These are phyloP conservation scores for Geotrichum siamense DNA, from an alignment of 1,139 yeast genomes.

Conservation along the genomic window DNA sequence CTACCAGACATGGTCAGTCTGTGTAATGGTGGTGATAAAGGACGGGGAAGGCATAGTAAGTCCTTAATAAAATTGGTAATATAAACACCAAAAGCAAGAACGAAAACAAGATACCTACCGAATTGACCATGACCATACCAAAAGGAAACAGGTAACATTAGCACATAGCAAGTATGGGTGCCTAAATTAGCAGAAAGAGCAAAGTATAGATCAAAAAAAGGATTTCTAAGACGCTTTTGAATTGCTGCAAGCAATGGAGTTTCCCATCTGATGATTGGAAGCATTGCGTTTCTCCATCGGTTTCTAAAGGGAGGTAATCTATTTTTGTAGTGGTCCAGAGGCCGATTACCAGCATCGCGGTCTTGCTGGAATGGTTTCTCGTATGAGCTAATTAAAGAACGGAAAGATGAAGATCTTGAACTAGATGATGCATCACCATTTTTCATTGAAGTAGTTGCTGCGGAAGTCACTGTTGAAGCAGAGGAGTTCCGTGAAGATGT, in stretches of 20 bases:
- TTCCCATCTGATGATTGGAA: slow-evolving; percentile 61
- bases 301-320: slow-evolving; percentile 56
- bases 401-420: slow-evolving; percentile 25
- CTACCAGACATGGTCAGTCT: slow-evolving; percentile 83
- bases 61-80: slow-evolving; percentile 75
- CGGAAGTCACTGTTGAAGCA: slow-evolving; percentile 11
- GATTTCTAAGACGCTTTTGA: slow-evolving; percentile 48
- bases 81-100: slow-evolving; percentile 80
- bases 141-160: slow-evolving; percentile 75
- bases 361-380: slow-evolving; percentile 26
- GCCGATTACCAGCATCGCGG: slow-evolving; percentile 66
- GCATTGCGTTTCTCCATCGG: slow-evolving; percentile 46
- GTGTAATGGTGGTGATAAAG: slow-evolving; percentile 84
- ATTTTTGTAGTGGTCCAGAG: slow-evolving; percentile 56
- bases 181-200: slow-evolving; percentile 89
- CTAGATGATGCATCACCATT: slow-evolving; percentile 7
- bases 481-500: slow-evolving; percentile 12
- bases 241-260: slow-evolving; percentile 52
- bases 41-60: slow-evolving; percentile 82
- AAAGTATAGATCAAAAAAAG: slow-evolving; percentile 63
- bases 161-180: slow-evolving; percentile 85
- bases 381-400: slow-evolving; percentile 26
- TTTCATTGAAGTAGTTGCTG: neutral
- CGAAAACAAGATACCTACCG: slow-evolving; percentile 60
- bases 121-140: slow-evolving; percentile 69